Percentiles rank a stretch among this genome's conserved stretches.
phyloP scores from a whole-genome alignment of 1,284 basidiomycete species.

The Marasmius fiardii region DNA sequence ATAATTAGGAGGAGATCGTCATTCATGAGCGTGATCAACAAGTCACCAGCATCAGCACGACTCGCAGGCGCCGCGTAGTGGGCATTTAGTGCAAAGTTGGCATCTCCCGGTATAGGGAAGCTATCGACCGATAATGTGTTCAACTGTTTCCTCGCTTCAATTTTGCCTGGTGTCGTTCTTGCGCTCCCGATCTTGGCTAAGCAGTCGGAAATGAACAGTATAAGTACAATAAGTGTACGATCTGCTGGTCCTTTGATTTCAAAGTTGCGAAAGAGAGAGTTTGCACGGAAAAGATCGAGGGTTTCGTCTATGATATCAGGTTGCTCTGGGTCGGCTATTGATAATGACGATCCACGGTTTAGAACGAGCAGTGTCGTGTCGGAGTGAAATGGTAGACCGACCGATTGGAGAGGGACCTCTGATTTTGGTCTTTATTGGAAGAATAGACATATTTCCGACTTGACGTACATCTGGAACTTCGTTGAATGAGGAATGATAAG shows the following conservation, averaged over 20 bases:
- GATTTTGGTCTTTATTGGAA: slow-evolving; percentile 90
- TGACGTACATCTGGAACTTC: slow-evolving; percentile 79
- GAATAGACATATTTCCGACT: slow-evolving; percentile 87
- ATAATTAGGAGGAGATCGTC: slow-evolving; percentile 13
- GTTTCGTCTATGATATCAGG: slow-evolving; percentile 96
- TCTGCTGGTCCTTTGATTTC: slow-evolving; percentile 99
- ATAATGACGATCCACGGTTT: slow-evolving; percentile 10
- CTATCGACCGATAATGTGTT: slow-evolving; percentile 91
- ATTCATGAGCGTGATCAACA: slow-evolving; percentile 3
- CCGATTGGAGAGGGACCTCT: slow-evolving; percentile 90
- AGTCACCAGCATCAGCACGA: slow-evolving; percentile 82
- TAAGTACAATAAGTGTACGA: slow-evolving; percentile 94
- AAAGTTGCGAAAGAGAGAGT: slow-evolving; percentile 99
- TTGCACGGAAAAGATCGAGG: slow-evolving; percentile 96
- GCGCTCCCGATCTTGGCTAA: slow-evolving; percentile 81
- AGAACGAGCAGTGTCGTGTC: slow-evolving; percentile 11
- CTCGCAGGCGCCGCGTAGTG: slow-evolving; percentile 84
- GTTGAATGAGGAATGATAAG: slow-evolving; percentile 96
- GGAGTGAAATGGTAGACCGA: slow-evolving; percentile 28
- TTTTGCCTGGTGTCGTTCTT: slow-evolving; percentile 65
- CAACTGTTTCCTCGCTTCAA: slow-evolving; percentile 87
- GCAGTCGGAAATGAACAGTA: slow-evolving; percentile 98
- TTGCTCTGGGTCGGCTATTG: slow-evolving; percentile 68
- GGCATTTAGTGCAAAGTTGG: slow-evolving; percentile 90
- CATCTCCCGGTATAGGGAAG: slow-evolving; percentile 95